phyloP scores from a whole-genome alignment of 1,139 yeast genomes.

The Pichia sorboxylosa region DNA sequence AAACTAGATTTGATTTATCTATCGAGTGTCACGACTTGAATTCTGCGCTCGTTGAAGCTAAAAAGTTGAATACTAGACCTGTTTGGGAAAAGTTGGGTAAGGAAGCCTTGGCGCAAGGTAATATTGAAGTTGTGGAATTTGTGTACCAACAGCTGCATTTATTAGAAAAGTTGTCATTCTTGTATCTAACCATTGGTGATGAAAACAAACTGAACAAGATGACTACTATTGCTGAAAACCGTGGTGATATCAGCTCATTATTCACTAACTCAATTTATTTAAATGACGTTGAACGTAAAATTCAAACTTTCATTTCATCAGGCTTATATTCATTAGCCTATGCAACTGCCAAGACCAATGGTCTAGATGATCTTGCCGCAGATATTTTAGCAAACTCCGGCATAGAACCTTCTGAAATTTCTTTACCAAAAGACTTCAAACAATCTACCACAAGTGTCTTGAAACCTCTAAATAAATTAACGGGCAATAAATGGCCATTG shows the following conservation, averaged over 20 bases:
- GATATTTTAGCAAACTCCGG: slow-evolving; percentile 62
- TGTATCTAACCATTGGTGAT: slow-evolving; percentile 80
- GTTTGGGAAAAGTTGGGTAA: slow-evolving; percentile 78
- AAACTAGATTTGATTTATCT: slow-evolving; percentile 90
- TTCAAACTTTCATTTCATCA: slow-evolving; percentile 60
- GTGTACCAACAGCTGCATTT: slow-evolving; percentile 80
- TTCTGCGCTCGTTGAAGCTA: slow-evolving; percentile 86
- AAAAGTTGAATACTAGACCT: slow-evolving; percentile 50
- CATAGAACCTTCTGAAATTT: slow-evolving; percentile 49
- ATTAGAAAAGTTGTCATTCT: slow-evolving; percentile 81
- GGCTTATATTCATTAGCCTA: slow-evolving; percentile 88
- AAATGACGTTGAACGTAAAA: slow-evolving; percentile 66
- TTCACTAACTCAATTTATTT: slow-evolving; percentile 75
- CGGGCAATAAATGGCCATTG: slow-evolving; percentile 65
- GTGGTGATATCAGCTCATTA: slow-evolving; percentile 72
- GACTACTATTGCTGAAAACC: slow-evolving; percentile 82
- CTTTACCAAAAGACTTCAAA: slow-evolving; percentile 45
- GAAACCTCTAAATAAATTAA: slow-evolving; percentile 35
- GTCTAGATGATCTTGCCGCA: slow-evolving; percentile 63
- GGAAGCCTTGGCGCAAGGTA: slow-evolving; percentile 87
- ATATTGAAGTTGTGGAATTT: slow-evolving; percentile 72
- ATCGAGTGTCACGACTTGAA: slow-evolving; percentile 82
- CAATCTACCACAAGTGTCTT: slow-evolving; percentile 28
- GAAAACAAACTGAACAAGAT: slow-evolving; percentile 61
- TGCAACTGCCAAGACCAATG: slow-evolving; percentile 82